phyloP scores from a whole-genome alignment of 108 stramenopile species.

The Conticribra weissflogii region DNA sequence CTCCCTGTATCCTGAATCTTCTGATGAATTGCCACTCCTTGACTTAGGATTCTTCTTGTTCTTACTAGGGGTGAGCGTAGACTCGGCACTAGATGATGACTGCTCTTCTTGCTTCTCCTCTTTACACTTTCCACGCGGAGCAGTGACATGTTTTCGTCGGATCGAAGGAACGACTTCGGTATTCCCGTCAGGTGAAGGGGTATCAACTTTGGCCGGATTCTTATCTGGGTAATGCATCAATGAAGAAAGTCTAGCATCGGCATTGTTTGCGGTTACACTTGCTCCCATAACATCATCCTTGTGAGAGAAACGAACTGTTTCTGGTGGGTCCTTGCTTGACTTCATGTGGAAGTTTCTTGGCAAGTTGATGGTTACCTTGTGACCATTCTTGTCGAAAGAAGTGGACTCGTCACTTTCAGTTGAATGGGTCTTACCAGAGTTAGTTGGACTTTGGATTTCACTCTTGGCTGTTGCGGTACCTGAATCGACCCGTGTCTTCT shows the following conservation, averaged over 20 bases:
- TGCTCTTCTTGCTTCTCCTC: conserved; percentile 50
- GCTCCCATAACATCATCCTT: conserved; percentile 89
- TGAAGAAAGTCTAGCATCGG: conserved; percentile 75
- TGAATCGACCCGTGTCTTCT: neutral
- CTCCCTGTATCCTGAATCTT: conserved; percentile 85
- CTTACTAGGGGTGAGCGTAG: conserved; percentile 57
- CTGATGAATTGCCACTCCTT: conserved; percentile 51
- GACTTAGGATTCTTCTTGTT: conserved; percentile 18
- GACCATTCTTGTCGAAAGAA: neutral
- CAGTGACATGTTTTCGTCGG: conserved; percentile 18
- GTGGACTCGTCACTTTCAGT: neutral
- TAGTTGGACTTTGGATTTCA: neutral
- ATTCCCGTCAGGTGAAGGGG: neutral
- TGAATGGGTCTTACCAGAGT: no score
- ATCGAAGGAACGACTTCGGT: conserved; percentile 8
- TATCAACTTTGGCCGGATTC: neutral
- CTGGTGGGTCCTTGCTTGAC: neutral
- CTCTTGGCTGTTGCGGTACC: neutral
- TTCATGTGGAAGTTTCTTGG: neutral
- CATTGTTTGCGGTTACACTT: conserved; percentile 87
- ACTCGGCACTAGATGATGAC: conserved; percentile 57
- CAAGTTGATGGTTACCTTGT: neutral
- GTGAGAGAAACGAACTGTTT: conserved; percentile 21
- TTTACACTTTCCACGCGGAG: conserved; percentile 4
- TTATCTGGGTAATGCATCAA: conserved; percentile 57